These are phyloP conservation scores for Cutaneotrichosporon curvatum DNA, from an alignment of 1,284 basidiomycete species.

Conservation along the genomic window DNA sequence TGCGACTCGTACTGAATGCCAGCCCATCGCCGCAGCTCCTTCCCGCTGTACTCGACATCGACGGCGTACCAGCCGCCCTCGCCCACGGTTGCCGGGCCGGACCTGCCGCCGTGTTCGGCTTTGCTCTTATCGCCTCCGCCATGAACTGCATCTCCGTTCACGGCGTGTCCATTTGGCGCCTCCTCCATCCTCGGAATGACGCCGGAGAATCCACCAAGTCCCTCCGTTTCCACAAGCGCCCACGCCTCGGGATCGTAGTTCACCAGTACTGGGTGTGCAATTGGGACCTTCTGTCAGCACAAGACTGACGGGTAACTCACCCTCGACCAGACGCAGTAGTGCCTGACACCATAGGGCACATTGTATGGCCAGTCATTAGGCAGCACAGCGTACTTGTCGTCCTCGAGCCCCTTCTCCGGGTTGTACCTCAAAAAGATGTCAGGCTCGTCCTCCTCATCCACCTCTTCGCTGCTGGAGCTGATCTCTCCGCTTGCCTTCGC, in stretches of 20 bases:
- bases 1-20: constrained; percentile 26
- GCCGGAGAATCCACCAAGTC: constrained; percentile 42
- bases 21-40: constrained; percentile 29
- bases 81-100: constrained; percentile 2
- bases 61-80: constrained; percentile 30
- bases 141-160: neutral
- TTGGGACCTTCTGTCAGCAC: constrained; percentile 32
- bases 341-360: constrained; percentile 39
- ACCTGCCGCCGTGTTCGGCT: constrained; percentile 2
- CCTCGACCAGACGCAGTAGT: constrained; percentile 42
- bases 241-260: constrained; percentile 31
- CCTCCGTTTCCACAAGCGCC: constrained; percentile 33
- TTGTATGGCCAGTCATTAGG: constrained; percentile 47
- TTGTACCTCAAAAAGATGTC: constrained; percentile 30
- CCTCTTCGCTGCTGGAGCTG: constrained; percentile 1
- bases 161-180: neutral
- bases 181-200: constrained; percentile 18
- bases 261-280: constrained; percentile 39
- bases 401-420: constrained; percentile 23
- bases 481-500: neutral
- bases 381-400: constrained; percentile 34
- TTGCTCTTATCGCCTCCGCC: no score
- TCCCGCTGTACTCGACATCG: constrained; percentile 27
- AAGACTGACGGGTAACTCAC: constrained; percentile 20
- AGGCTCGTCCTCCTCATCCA: constrained; percentile 19